phyloP scores from a whole-genome alignment of 306 rosid species.

The Pterocarpus macrocarpus region DNA sequence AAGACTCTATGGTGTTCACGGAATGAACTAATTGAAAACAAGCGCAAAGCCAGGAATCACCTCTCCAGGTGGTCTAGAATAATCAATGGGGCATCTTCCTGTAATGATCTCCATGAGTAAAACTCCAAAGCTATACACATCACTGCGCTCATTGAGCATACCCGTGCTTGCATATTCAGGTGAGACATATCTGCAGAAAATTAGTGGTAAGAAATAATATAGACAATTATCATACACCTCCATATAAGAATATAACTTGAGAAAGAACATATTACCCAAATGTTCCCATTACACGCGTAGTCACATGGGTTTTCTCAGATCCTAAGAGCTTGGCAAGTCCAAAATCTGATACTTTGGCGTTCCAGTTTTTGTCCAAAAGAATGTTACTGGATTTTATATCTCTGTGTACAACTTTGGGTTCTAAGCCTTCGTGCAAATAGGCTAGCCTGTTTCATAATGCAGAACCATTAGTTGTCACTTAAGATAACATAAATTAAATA shows the following conservation, averaged over 20 bases:
- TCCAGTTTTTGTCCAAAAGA: slow-evolving; percentile 92
- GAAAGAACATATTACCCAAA: slow-evolving; percentile 71
- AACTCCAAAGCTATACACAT: slow-evolving; percentile 93
- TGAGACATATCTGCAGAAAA: slow-evolving; percentile 82
- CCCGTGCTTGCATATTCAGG: slow-evolving; percentile 99
- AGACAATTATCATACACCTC: background rate
- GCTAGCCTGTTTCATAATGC: slow-evolving; percentile 68
- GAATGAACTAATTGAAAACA: slow-evolving; percentile 17
- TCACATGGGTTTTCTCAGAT: slow-evolving; percentile 82
- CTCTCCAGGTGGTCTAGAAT: slow-evolving; percentile 92
- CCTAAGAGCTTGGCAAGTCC: slow-evolving; percentile 97
- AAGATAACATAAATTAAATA: background rate
- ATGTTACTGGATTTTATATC: slow-evolving; percentile 96
- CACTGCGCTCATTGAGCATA: slow-evolving; percentile 95
- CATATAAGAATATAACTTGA: background rate
- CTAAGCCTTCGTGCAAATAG: slow-evolving; percentile 96
- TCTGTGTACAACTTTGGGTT: slow-evolving; percentile 98
- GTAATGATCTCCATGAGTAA: slow-evolving; percentile 97
- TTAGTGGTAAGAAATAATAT: background rate
- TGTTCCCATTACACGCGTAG: slow-evolving; percentile 98
- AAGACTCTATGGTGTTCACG: slow-evolving; percentile 7
- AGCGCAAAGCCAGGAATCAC: slow-evolving; percentile 51
- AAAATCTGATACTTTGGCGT: slow-evolving; percentile 91
- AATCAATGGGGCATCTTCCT: slow-evolving; percentile 94
- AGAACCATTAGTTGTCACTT: slow-evolving; percentile 12